phyloP scores from a whole-genome alignment of 768 basidiomycete genomes.

The Suillus decipiens region DNA sequence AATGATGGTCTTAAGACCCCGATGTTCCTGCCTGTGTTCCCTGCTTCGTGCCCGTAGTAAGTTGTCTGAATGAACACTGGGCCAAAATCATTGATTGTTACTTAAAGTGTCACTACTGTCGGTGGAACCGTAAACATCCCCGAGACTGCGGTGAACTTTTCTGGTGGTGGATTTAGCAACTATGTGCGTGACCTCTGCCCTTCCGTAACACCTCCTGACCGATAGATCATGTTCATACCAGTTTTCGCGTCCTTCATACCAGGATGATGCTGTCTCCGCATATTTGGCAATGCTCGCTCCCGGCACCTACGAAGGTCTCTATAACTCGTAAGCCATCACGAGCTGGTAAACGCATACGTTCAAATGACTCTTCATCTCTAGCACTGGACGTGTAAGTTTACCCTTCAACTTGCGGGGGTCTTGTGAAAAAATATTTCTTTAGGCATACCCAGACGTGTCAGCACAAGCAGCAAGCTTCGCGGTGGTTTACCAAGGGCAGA shows the following conservation, averaged over 20 bases:
- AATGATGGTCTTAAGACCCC: constrained; percentile 61
- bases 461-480: constrained; percentile 56
- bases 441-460: constrained; percentile 69
- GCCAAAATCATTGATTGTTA: neutral
- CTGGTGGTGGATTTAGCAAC: constrained; percentile 76
- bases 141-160: constrained; percentile 61
- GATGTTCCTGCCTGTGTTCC: constrained; percentile 63
- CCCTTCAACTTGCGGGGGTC: neutral
- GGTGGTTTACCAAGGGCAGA: constrained; percentile 45
- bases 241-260: constrained; percentile 59
- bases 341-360: neutral
- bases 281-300: constrained; percentile 49
- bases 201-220: neutral
- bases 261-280: constrained; percentile 42
- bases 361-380: constrained; percentile 20
- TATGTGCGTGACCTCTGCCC: constrained; percentile 44
- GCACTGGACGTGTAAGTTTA: constrained; percentile 56
- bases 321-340: constrained; percentile 48
- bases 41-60: constrained; percentile 60
- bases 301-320: constrained; percentile 58
- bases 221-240: constrained; percentile 20
- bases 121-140: constrained; percentile 65
- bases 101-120: constrained; percentile 64
- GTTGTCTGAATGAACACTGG: constrained; percentile 10
- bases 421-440: neutral